Evolutionary conservation across 2,329 filamentous ascomycete species (phyloP).

Genomic region (Leptographium procerum): DNA sequence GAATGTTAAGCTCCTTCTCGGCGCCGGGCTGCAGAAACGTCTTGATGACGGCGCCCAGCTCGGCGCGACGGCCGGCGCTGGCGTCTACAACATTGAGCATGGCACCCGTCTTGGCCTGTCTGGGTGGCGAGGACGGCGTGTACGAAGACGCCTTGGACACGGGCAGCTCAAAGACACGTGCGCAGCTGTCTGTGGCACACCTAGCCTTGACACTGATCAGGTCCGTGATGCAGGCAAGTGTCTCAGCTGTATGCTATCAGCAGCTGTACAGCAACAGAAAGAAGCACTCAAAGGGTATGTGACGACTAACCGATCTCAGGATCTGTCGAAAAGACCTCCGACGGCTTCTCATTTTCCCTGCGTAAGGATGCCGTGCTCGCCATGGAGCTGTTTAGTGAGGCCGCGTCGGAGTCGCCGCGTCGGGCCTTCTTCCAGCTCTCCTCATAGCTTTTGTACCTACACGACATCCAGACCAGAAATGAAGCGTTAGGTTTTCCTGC

Average conservation of each 20-base stretch:
- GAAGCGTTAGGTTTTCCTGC: background rate
- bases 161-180: constrained; percentile 8
- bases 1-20: constrained; percentile 36
- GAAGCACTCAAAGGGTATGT: background rate
- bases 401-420: constrained; percentile 15
- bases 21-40: constrained; percentile 29
- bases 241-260: constrained; percentile 17
- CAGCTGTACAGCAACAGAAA: background rate
- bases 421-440: constrained; percentile 13
- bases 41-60: constrained; percentile 27
- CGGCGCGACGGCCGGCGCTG: constrained; percentile 14
- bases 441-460: constrained; percentile 34
- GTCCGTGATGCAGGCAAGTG: constrained; percentile 22
- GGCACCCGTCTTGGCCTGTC: background rate
- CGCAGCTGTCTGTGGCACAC: constrained; percentile 14
- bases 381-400: constrained; percentile 15
- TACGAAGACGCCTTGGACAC: no score
- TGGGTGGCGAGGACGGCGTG: background rate
- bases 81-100: constrained; percentile 11
- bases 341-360: constrained; percentile 10
- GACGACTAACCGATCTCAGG: constrained; percentile 21
- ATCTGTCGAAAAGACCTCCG: constrained; percentile 15
- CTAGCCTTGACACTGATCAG: constrained; percentile 20
- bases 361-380: constrained; percentile 18
- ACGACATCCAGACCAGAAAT: background rate